These are phyloP conservation scores for Cucumis hystrix DNA, from an alignment of 306 rosid genomes.

Conservation along the genomic window DNA sequence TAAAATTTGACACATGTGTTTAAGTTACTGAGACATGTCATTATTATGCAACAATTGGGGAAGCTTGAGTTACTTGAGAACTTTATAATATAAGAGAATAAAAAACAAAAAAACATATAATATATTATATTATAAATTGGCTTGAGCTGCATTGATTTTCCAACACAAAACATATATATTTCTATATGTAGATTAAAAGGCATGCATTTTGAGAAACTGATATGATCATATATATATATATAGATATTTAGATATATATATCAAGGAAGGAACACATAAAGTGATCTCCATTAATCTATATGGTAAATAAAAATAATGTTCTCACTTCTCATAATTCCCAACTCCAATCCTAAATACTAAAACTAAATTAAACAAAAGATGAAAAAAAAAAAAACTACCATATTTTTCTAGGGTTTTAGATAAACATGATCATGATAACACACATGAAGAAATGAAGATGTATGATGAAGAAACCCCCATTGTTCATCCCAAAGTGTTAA, in stretches of 20 bases:
- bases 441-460: neutral
- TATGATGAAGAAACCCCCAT: neutral
- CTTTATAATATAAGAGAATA: neutral
- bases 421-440: neutral
- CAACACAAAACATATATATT: neutral
- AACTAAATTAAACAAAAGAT: neutral
- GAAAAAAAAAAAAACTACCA: neutral
- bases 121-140: neutral
- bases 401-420: constrained; percentile 1
- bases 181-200: neutral
- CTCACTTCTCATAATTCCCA: neutral
- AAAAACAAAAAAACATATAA: neutral
- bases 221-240: neutral
- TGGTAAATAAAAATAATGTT: neutral
- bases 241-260: neutral
- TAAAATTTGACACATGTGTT: neutral
- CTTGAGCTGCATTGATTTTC: neutral
- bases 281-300: neutral
- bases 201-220: neutral
- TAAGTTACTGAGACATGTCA: neutral
- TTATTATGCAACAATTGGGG: neutral
- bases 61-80: neutral
- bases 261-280: neutral
- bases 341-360: constrained; percentile 1
- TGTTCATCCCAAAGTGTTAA: neutral